phyloP scores from a whole-genome alignment of 805 yeast genomes.

The Zygosaccharomyces kombuchaensis region DNA sequence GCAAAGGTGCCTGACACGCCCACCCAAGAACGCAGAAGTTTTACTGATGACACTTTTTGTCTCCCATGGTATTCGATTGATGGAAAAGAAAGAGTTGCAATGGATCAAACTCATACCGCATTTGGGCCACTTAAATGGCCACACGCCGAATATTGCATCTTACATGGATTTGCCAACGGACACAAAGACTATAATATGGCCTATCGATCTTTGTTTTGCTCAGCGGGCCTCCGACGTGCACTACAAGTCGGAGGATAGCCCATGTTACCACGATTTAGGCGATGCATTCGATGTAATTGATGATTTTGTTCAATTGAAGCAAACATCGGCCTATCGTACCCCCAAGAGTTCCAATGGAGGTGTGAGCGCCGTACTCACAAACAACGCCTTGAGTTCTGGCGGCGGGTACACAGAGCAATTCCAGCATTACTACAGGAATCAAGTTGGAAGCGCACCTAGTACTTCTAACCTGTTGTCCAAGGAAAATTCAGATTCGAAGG shows the following conservation, averaged over 20 bases:
- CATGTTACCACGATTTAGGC: constrained; percentile 17
- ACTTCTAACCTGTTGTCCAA: constrained; percentile 8
- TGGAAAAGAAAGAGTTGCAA: constrained; percentile 29
- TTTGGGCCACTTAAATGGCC: constrained; percentile 61
- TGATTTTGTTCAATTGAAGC: constrained; percentile 38
- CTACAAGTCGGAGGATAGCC: constrained; percentile 10
- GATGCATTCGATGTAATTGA: constrained; percentile 39
- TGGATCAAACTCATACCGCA: constrained; percentile 74
- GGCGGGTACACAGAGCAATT: constrained; percentile 34
- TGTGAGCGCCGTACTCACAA: constrained; percentile 19
- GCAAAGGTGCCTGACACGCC: constrained; percentile 35
- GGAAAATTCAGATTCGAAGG: constrained; percentile 9
- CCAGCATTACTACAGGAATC: constrained; percentile 25
- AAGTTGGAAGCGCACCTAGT: constrained; percentile 12
- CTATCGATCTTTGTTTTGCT: constrained; percentile 57
- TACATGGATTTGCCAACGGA: constrained; percentile 50
- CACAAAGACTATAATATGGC: constrained; percentile 65
- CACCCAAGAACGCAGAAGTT: constrained; percentile 41
- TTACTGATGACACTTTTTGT: constrained; percentile 37
- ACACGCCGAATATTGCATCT: constrained; percentile 57
- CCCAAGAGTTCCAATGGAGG: constrained; percentile 30
- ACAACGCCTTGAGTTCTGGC: constrained; percentile 32
- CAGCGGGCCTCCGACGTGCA: constrained; percentile 39
- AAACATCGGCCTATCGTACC: constrained; percentile 38
- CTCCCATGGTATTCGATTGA: constrained; percentile 36